phyloP scores from a whole-genome alignment of 73 alveolate species.

The Tetrahymena malaccensis region DNA sequence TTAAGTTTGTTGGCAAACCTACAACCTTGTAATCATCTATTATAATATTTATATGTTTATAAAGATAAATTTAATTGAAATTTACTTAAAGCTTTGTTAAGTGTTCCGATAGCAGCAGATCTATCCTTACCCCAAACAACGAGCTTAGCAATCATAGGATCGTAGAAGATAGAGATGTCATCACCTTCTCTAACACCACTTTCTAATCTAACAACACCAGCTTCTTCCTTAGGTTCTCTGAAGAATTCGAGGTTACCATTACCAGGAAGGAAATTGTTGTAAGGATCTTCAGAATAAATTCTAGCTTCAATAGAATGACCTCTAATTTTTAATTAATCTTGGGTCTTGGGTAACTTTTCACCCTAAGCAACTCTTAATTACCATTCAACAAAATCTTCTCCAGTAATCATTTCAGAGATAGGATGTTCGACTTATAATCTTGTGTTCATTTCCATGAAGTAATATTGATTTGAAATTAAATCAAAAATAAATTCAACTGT shows the following conservation, averaged over 20 bases:
- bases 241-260: constrained; percentile 61
- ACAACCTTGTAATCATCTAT: constrained; percentile 58
- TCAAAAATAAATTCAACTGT: constrained; percentile 87
- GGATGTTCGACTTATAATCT: constrained; percentile 88
- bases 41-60: background rate
- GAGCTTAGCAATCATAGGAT: constrained; percentile 83
- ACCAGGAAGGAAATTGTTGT: constrained; percentile 70
- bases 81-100: constrained; percentile 46
- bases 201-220: constrained; percentile 62
- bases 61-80: background rate
- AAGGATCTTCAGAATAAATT: constrained; percentile 84
- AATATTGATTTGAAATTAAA: constrained; percentile 56
- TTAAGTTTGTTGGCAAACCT: constrained; percentile 75
- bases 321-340: constrained; percentile 50
- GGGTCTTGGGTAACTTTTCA: constrained; percentile 49
- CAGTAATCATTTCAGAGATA: constrained; percentile 73
- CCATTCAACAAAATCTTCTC: constrained; percentile 68
- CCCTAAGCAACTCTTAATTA: constrained; percentile 79
- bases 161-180: constrained; percentile 70
- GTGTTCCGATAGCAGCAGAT: constrained; percentile 51
- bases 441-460: constrained; percentile 89
- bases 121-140: constrained; percentile 77
- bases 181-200: constrained; percentile 85
- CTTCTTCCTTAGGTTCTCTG: constrained; percentile 52
- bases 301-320: constrained; percentile 90